These are phyloP conservation scores for Dentiscutata heterogama DNA, from an alignment of 371 early-diverging fungal genomes.

Conservation along the genomic window DNA sequence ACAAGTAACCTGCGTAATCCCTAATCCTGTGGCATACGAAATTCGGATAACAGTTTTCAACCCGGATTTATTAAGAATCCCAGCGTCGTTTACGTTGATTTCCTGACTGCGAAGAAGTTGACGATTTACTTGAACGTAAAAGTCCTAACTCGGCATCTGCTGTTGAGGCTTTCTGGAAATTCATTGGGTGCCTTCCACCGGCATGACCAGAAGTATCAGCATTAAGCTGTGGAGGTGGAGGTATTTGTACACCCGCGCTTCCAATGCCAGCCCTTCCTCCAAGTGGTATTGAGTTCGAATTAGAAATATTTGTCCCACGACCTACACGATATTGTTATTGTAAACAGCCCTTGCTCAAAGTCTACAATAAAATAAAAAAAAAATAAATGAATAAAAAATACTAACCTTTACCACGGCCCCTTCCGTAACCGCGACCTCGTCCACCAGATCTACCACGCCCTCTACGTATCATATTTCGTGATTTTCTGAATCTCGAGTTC, in stretches of 20 bases:
- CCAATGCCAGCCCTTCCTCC: slow-evolving; percentile 35
- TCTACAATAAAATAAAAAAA: background rate
- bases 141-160: slow-evolving; percentile 29
- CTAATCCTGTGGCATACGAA: no score
- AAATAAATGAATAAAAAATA: background rate
- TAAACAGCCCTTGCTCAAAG: background rate
- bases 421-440: slow-evolving; percentile 58
- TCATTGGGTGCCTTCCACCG: slow-evolving; percentile 22
- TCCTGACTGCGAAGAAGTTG: background rate
- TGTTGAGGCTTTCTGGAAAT: slow-evolving; percentile 44
- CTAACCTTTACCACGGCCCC: slow-evolving; percentile 45
- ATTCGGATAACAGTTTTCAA: no score
- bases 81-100: slow-evolving; percentile 36
- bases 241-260: slow-evolving; percentile 6
- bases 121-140: slow-evolving; percentile 9
- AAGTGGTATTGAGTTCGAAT: slow-evolving; percentile 39
- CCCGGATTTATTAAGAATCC: slow-evolving; percentile 21
- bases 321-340: background rate
- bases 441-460: slow-evolving; percentile 58
- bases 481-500: slow-evolving; percentile 73
- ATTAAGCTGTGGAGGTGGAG: slow-evolving; percentile 39
- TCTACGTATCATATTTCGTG: slow-evolving; percentile 57
- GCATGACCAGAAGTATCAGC: background rate
- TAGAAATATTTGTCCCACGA: slow-evolving; percentile 32
- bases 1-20: background rate